These are phyloP conservation scores for Fraxinus excelsior DNA, from an alignment of 257 asterid genomes.

Conservation along the genomic window DNA sequence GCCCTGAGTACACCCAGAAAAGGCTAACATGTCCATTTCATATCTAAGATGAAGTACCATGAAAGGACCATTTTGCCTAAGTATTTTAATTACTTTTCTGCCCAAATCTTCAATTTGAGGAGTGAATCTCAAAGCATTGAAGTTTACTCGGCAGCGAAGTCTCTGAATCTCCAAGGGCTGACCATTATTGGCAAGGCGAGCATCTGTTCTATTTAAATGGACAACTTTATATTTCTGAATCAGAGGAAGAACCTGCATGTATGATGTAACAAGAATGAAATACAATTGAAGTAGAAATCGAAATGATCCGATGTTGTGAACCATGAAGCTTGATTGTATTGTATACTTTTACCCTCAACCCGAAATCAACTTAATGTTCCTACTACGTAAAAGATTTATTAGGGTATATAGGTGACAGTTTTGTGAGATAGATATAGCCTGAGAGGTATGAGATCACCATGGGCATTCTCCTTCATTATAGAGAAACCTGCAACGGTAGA, in stretches of 20 bases:
- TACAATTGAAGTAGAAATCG: slow-evolving; percentile 1
- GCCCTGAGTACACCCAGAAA: slow-evolving; percentile 96
- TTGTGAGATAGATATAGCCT: background rate
- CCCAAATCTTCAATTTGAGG: slow-evolving; percentile 95
- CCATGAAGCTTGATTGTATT: background rate
- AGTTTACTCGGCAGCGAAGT: slow-evolving; percentile 93
- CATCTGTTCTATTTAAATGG: slow-evolving; percentile 86
- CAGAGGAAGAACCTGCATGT: slow-evolving; percentile 80
- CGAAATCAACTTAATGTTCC: background rate
- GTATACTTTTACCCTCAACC: background rate
- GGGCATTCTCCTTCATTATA: background rate
- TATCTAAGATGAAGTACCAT: slow-evolving; percentile 94
- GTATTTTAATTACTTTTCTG: slow-evolving; percentile 70
- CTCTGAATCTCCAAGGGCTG: slow-evolving; percentile 85
- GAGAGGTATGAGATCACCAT: background rate
- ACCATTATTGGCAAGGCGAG: slow-evolving; percentile 89
- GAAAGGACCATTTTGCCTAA: slow-evolving; percentile 83
- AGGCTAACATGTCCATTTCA: slow-evolving; percentile 99
- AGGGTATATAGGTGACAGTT: background rate
- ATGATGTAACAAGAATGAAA: slow-evolving; percentile 19
- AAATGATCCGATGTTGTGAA: background rate
- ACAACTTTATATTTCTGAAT: slow-evolving; percentile 87
- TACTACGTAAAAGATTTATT: background rate
- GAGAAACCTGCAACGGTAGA: background rate
- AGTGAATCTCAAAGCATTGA: slow-evolving; percentile 75